These are phyloP conservation scores for Leavenworthia alabamica DNA, from an alignment of 345 rosid genomes.

Conservation along the genomic window DNA sequence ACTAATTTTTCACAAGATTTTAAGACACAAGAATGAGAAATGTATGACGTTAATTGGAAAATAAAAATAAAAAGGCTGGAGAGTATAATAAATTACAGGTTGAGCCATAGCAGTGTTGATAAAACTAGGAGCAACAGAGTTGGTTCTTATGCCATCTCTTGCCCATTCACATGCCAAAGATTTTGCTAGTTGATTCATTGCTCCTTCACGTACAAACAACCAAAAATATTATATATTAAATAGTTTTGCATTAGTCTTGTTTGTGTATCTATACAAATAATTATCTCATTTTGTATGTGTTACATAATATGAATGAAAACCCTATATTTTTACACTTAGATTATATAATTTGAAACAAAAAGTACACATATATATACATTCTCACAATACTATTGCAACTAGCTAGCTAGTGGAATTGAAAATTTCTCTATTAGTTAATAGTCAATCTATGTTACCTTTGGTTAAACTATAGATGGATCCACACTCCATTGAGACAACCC, in stretches of 20 bases:
- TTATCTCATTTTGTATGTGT: no score
- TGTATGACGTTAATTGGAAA: neutral
- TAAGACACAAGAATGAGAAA: neutral
- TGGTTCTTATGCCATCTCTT: slow-evolving; percentile 1
- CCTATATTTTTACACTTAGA: neutral
- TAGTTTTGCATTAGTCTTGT: no score
- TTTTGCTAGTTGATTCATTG: slow-evolving; percentile 10
- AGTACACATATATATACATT: neutral
- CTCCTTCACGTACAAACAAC: neutral
- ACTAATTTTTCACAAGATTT: neutral
- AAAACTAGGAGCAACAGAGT: slow-evolving; percentile 1
- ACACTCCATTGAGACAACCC: slow-evolving; percentile 2
- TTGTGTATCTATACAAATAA: no score
- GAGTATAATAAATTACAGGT: neutral
- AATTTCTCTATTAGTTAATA: no score
- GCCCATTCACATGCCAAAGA: slow-evolving; percentile 21
- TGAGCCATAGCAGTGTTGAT: neutral
- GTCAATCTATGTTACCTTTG: neutral
- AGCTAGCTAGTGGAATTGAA: no score
- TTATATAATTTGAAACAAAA: neutral
- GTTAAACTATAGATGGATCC: slow-evolving; percentile 16
- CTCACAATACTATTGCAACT: neutral
- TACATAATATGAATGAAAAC: neutral
- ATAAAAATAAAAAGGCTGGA: neutral
- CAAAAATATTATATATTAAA: no score